phyloP scores from a whole-genome alignment of 257 asterid genomes.

The Nicotiana obtusifolia region DNA sequence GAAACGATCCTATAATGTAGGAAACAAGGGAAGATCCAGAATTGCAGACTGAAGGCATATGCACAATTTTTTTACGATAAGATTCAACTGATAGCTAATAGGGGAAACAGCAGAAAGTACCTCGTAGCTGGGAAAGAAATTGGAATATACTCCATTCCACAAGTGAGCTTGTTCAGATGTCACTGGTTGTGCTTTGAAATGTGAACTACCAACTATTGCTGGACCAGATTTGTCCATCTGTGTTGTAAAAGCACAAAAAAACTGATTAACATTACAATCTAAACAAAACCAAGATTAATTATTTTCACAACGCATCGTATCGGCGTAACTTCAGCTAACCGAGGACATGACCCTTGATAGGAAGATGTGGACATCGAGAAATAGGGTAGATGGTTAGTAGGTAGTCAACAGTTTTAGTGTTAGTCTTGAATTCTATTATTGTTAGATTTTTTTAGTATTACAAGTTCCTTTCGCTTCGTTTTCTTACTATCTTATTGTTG shows the following conservation, averaged over 20 bases:
- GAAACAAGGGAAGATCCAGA: neutral
- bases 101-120: slow-evolving; percentile 10
- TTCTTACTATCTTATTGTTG: no score
- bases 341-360: no score
- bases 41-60: neutral
- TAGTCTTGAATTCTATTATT: no score
- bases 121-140: slow-evolving; percentile 22
- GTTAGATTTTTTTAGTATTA: no score
- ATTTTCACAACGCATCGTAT: neutral
- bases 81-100: neutral
- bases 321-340: no score
- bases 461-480: no score
- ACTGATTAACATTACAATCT: neutral
- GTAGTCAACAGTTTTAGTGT: no score
- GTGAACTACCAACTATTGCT: slow-evolving; percentile 17
- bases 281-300: neutral
- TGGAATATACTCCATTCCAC: slow-evolving; percentile 29
- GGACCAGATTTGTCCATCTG: slow-evolving; percentile 26
- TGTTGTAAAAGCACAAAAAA: neutral
- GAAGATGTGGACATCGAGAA: no score
- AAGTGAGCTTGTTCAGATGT: slow-evolving; percentile 27
- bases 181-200: slow-evolving; percentile 23
- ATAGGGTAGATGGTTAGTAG: no score
- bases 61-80: neutral
- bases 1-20: neutral